Conservation (phyloP, 495 filamentous ascomycete genomes). For the Achaetomiella virescens region DNA sequence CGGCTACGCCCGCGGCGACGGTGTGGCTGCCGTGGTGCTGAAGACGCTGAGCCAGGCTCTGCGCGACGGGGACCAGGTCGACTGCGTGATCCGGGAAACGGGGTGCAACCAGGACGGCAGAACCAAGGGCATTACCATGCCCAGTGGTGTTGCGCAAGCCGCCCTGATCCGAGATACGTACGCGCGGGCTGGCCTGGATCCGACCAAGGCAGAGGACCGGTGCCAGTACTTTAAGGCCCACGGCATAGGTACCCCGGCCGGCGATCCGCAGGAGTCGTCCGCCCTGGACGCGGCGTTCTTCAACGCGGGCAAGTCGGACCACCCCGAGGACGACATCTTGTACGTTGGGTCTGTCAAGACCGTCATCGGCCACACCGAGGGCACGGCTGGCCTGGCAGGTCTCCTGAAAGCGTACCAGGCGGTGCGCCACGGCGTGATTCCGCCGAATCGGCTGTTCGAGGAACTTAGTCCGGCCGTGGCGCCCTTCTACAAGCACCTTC, state of each 20-base stretch:
- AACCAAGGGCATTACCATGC: conserved; percentile 42
- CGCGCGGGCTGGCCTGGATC: conserved; percentile 21
- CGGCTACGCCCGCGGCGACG: conserved; percentile 38
- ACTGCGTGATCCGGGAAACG: conserved; percentile 46
- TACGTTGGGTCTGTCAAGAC: conserved; percentile 47
- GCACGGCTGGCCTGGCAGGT: conserved; percentile 43
- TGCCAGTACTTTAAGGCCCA: conserved; percentile 41
- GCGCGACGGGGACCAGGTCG: conserved; percentile 44
- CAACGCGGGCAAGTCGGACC: no score
- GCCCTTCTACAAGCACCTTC: conserved; percentile 24
- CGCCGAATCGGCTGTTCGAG: conserved; percentile 39
- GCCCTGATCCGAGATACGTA: conserved; percentile 14
- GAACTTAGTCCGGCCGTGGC: no score
- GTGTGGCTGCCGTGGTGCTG: conserved; percentile 33
- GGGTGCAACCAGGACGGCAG: conserved; percentile 7
- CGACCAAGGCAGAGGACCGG: conserved; percentile 23
- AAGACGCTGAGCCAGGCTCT: conserved; percentile 49
- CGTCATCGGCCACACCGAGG: conserved; percentile 53
- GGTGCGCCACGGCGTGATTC: no score
- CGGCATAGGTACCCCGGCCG: conserved; percentile 44
- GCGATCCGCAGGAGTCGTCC: conserved; percentile 39
- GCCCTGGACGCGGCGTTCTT: no score
- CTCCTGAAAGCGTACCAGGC: no score
- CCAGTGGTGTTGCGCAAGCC: conserved; percentile 39
- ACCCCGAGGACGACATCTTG: conserved; percentile 23